Evolutionary conservation across 345 rosid genomes (phyloP).

Genomic region (Lagerstroemia speciosa): DNA sequence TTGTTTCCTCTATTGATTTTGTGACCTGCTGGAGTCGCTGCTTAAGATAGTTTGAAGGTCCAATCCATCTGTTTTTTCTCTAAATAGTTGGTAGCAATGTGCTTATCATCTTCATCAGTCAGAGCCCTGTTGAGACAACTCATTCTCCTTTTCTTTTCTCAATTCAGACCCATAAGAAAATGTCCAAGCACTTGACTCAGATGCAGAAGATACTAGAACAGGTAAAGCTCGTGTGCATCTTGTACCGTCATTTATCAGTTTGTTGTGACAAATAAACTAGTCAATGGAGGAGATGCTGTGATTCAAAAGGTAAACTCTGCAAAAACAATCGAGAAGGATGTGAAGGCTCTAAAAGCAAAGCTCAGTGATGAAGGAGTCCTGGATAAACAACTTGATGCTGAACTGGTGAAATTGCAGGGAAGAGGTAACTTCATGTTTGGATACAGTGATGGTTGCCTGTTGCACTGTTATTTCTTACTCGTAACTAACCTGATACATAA

Average conservation of each 20-base stretch:
- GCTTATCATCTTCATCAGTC: neutral
- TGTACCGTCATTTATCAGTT: neutral
- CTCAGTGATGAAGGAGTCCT: constrained; percentile 52
- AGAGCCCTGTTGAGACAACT: neutral
- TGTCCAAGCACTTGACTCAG: constrained; percentile 61
- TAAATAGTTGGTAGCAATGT: neutral
- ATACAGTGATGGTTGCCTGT: neutral
- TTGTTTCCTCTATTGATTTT: neutral
- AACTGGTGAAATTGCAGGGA: constrained; percentile 56
- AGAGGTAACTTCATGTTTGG: constrained; percentile 34
- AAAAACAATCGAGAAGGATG: constrained; percentile 73
- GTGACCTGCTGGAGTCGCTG: neutral
- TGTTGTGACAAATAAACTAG: neutral
- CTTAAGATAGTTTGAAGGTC: neutral
- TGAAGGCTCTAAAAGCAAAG: constrained; percentile 56
- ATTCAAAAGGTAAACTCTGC: constrained; percentile 53
- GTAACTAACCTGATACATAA: neutral
- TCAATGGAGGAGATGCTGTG: neutral
- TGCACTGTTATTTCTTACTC: neutral
- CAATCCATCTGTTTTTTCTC: neutral
- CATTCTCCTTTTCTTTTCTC: constrained; percentile 8
- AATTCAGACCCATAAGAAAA: constrained; percentile 60
- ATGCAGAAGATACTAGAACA: constrained; percentile 72
- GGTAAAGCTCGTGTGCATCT: constrained; percentile 22
- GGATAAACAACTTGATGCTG: constrained; percentile 67